Evolutionary conservation across 78 protist genomes (phyloP), one percentile per base, ranked within the genome.

Genomic region (Speleostelium caveatum): DNA sequence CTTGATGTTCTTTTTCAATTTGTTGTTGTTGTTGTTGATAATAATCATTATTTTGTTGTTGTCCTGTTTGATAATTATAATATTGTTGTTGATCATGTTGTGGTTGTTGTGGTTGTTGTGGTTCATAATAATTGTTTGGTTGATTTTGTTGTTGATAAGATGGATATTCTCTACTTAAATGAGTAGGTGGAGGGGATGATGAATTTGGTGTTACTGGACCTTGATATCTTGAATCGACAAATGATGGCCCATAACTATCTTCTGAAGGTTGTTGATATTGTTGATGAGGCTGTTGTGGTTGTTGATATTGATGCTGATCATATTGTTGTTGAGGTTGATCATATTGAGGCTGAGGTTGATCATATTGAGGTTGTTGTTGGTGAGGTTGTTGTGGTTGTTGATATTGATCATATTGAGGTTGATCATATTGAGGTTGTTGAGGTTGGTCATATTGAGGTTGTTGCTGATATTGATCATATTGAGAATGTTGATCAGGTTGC

Each of bases 141-240:
- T 45, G 62, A 3, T 33, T 0, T 69, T 36, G 76, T 69, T 28
- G 76, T 69, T 69, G 76, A 30, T 69, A 45, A 19, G 39, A 45
- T 45, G 56, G 24, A 28, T 69, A 35, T 55, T 73, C 0, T 73
- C 67, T 56, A 56, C 14, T 26, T 58, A n/a, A 42, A 38, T 53
- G 14, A 41, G 16, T n/a, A 41, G 24, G 19, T 2, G 74, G 10
- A 10, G 6, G 53, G 10, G 6, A 2, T 49, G 86, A 42, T 61
- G 41, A 8, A 12, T 26, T 28, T 41, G 16, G 24, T 30, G 38
- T 8, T 30, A 45, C 38, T n/a, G 63, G 63, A 45, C 16, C 28
- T 59, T 36, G 41, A 76, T 76, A 76, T 7, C 32, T 24, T 55
- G 41, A 59, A 67, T 67, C 75, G 41, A 61, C 56, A 53, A 19